These are phyloP conservation scores for Isoetes taiwanensis DNA, from an alignment of 75 land plant species.

Conservation along the genomic window DNA sequence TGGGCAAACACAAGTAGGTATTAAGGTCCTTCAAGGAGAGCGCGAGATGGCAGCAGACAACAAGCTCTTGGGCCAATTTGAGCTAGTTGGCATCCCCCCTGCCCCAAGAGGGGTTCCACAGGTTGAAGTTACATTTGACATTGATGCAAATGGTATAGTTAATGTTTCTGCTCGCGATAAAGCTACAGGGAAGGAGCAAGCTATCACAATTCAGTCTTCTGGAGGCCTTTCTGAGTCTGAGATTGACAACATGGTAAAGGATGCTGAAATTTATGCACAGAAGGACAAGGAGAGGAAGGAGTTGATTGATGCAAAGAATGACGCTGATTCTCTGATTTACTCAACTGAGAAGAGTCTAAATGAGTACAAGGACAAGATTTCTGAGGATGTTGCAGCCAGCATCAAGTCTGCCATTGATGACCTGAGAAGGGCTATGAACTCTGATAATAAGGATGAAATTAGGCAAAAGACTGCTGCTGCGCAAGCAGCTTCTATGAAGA, in stretches of 20 bases:
- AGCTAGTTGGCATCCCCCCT: conserved; percentile 9
- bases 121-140: conserved; percentile 43
- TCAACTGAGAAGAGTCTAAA: conserved; percentile 8
- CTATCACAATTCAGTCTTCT: conserved; percentile 15
- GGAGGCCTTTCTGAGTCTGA: conserved; percentile 11
- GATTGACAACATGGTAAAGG: conserved; percentile 14
- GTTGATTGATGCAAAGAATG: conserved; percentile 8
- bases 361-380: conserved; percentile 11
- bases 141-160: conserved; percentile 15
- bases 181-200: conserved; percentile 15
- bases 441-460: conserved; percentile 9
- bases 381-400: neutral
- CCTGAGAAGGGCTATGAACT: neutral
- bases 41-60: conserved; percentile 14
- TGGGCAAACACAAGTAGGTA: conserved; percentile 8
- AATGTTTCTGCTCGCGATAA: conserved; percentile 12
- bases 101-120: conserved; percentile 40
- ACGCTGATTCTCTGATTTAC: conserved; percentile 6
- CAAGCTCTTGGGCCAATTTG: conserved; percentile 14
- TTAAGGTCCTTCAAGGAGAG: conserved; percentile 10
- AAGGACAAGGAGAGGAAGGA: conserved; percentile 10
- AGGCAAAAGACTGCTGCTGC: neutral
- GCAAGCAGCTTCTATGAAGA: neutral
- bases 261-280: conserved; percentile 10
- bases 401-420: conserved; percentile 2